Evolutionary conservation across 176 grass and related monocot genomes (phyloP).

Genomic region (Avena sativa): DNA sequence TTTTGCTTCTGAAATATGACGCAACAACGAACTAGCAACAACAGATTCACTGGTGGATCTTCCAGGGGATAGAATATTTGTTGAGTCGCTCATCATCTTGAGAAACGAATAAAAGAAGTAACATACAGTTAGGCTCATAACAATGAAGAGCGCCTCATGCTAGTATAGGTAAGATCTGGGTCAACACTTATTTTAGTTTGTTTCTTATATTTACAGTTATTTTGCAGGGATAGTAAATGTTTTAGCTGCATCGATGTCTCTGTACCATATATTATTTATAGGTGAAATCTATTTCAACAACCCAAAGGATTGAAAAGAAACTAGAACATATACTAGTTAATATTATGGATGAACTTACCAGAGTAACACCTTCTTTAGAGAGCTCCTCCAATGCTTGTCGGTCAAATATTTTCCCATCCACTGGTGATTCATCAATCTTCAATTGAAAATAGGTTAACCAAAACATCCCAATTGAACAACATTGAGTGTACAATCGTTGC

Average conservation of each 20-base stretch:
- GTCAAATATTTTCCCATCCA: slow-evolving; percentile 97
- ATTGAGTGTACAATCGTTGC: background rate
- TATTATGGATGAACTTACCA: slow-evolving; percentile 73
- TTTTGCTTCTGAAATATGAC: slow-evolving; percentile 89
- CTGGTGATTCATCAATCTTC: slow-evolving; percentile 95
- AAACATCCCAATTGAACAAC: slow-evolving; percentile 13
- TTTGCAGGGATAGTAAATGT: background rate
- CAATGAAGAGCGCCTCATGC: background rate
- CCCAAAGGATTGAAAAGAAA: background rate
- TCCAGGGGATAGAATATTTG: slow-evolving; percentile 98
- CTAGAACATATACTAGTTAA: background rate
- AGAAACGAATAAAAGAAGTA: slow-evolving; percentile 17
- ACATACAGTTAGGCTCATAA: slow-evolving; percentile 36
- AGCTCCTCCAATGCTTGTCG: slow-evolving; percentile 92
- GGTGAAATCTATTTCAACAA: slow-evolving; percentile 29
- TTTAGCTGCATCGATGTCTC: background rate
- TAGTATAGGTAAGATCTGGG: slow-evolving; percentile 2
- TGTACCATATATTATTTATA: background rate
- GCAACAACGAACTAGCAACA: slow-evolving; percentile 80
- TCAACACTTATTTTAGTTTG: slow-evolving; percentile 1
- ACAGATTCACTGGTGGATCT: slow-evolving; percentile 94
- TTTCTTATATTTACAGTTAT: slow-evolving; percentile 14
- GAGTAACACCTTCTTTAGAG: slow-evolving; percentile 98
- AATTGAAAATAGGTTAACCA: slow-evolving; percentile 31
- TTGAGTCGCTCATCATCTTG: slow-evolving; percentile 99